Base-by-base conservation (phyloP, 2,329 filamentous ascomycete species). In the Pyrenochaeta sp. region DNA sequence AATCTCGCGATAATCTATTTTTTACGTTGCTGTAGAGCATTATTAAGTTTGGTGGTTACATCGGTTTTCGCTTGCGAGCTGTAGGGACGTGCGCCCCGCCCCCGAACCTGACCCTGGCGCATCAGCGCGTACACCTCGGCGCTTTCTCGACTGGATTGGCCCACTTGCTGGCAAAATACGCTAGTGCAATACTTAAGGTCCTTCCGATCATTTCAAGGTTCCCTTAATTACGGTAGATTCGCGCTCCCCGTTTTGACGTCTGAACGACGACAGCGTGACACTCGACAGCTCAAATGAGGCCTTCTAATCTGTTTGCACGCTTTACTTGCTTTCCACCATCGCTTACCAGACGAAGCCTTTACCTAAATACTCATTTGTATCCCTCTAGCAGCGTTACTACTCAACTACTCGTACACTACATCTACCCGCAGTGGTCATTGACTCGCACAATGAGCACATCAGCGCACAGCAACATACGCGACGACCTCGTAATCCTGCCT, bases 361-460 rank as follows among this genome's bases (percentile, higher is more conserved):
- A n/a, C 35, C 45, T 23, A 23, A 30, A 30, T 31, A 27, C 29
- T 42, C 35, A 5, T 30, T 41, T 40, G 33, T 23, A 49, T 49
- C 23, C 30, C 7, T 49, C 45, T 23, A 43, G n/a, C 33, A 44
- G 47, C 37, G 47, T 40, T 43, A 50, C 47, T 44, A 50, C 47
- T 37, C 47, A 29, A 27, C 47, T 30, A 50, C 47, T 50, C 40
- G 39, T 44, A 31, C 47, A 50, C 21, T n/a, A 43, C 43, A 39
- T 18, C 36, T 36, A 43, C 29, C 47, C 39, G 30, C 40, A 27
- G 37, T 36, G 47, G 21, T 50, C 47, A 36, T 40, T 14, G 29
- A 35, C 47, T 44, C 40, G 47, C 39, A 44, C 47, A 44, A 35
- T 50, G 47, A 50, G 27, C 39, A 37, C 30, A 21, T 44, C 47